These are phyloP conservation scores for Apiotrichum laibachii DNA, from an alignment of 1,284 basidiomycete genomes.

Conservation along the genomic window DNA sequence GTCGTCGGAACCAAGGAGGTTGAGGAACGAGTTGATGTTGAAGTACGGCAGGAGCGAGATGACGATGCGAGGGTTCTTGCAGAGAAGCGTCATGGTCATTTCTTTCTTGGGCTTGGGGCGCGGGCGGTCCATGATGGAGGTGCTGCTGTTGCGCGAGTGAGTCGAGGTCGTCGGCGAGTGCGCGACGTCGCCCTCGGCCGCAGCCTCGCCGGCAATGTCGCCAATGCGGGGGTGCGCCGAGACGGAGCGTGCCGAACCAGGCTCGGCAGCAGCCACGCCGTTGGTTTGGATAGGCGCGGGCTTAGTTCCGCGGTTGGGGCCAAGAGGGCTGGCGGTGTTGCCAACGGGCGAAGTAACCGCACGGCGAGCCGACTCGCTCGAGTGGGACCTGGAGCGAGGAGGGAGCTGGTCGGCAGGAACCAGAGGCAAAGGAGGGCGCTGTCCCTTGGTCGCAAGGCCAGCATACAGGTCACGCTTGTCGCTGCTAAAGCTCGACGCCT, in stretches of 20 bases:
- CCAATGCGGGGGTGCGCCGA: not conserved
- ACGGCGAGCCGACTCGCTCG: not conserved
- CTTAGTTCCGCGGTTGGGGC: not conserved
- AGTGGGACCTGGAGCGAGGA: not conserved
- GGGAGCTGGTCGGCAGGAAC: not conserved
- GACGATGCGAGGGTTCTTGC: conserved; percentile 37
- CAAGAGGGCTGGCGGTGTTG: not conserved
- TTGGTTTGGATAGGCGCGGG: not conserved
- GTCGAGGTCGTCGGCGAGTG: not conserved
- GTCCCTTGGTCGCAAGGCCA: not conserved
- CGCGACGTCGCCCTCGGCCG: not conserved
- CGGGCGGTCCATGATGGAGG: conserved; percentile 13
- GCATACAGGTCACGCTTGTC: not conserved
- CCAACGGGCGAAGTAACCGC: not conserved
- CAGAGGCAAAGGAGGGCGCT: not conserved
- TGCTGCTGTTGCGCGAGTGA: not conserved
- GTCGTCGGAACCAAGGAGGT: conserved; percentile 40
- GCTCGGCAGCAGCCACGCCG: too few species aligned
- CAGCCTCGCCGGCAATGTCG: not conserved
- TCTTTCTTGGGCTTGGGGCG: conserved; percentile 5
- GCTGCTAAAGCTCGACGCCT: too few species aligned
- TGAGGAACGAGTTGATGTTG: conserved; percentile 47
- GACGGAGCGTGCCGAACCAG: not conserved
- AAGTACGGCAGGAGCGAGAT: conserved; percentile 37
- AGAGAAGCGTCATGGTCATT: conserved; percentile 21